Evolutionary conservation across 2,329 filamentous ascomycete species (phyloP), one percentile per base, ranked within the genome.

Genomic region (Talaromyces piceae): DNA sequence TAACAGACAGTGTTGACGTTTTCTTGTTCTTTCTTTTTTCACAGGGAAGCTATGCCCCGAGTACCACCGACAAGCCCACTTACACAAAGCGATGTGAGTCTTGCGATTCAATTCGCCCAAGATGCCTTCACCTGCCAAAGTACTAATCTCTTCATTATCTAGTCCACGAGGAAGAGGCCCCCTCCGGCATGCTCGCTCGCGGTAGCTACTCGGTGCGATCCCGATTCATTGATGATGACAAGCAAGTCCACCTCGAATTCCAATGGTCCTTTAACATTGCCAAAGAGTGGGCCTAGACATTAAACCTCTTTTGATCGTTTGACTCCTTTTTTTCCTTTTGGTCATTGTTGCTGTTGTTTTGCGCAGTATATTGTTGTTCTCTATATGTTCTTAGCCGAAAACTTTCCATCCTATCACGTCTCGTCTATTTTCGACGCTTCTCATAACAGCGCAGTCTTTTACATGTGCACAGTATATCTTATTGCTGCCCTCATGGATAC

Each of bases 251-350:
- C 72, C 78, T 98, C 57, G 79, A 86, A 67, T 98, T 98, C 70
- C 87, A 95, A 64, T 98, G 93, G 93, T 83, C 85, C 56, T 97
- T 98, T 65, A 87, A 96, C 66, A 95, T 98, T 69, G 80, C 86
- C 73, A 98, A 97, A 81, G 88, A 95, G 68, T 97, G 93, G 93
- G 46, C 46, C 16, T 53, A 49, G 13, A 41, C 20, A 11, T 5
- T 37, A 13, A 37, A 41, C 2, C 37, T 12, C 16, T 9, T 7
- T 20, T 20, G 37, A 18, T 41, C 8, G 1, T 8, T 18, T 18
- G 28, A 31, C 12, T n/a, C 28, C 16, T 4, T 31, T 2, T 5
- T 33, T 33, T 33, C 7, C 5, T 37, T 37, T 37, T 20, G 8
- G 7, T 37, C 11, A 9, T 7, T 37, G 16, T 16, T 20, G n/a